Percentiles rank a stretch among this genome's conserved stretches.
phyloP scores from a whole-genome alignment of 2,329 filamentous ascomycete species.

The Aspergillus ustus region DNA sequence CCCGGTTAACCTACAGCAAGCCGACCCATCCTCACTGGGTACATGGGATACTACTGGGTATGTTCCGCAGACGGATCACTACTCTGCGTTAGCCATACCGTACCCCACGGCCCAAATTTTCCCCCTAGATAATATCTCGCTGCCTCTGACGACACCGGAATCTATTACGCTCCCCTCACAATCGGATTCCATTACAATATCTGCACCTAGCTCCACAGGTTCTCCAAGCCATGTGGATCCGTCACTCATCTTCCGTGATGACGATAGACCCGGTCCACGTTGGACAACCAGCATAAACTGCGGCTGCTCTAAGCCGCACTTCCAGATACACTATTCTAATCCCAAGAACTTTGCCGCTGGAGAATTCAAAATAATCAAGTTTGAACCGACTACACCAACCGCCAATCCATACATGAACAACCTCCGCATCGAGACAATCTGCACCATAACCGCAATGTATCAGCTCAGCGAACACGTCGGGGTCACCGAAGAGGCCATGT shows the following conservation, averaged over 20 bases:
- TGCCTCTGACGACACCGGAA: background rate
- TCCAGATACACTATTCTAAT: conserved; percentile 16
- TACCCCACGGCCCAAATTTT: background rate
- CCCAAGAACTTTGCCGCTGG: conserved; percentile 1
- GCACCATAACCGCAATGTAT: conserved; percentile 29
- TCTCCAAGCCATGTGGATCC: conserved; percentile 10
- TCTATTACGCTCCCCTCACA: background rate
- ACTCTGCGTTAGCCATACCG: background rate
- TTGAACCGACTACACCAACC: conserved; percentile 15
- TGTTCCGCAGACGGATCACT: conserved; percentile 3
- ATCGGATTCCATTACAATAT: background rate
- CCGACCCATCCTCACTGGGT: background rate
- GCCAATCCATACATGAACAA: conserved; percentile 33
- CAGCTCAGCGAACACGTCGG: conserved; percentile 29
- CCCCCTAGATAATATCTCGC: background rate
- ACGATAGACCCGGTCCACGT: conserved; percentile 4
- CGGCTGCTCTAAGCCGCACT: conserved; percentile 22
- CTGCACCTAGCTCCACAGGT: background rate
- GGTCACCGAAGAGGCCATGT: conserved; percentile 30
- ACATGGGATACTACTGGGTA: conserved; percentile 13
- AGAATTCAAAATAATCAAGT: conserved; percentile 19
- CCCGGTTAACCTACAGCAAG: background rate
- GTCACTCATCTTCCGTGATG: conserved; percentile 9
- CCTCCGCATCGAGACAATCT: conserved; percentile 33
- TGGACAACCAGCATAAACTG: conserved; percentile 23